Base-by-base conservation (phyloP, 1,284 basidiomycete genomes). In the Cutaneotrichosporon cyanovorans region DNA sequence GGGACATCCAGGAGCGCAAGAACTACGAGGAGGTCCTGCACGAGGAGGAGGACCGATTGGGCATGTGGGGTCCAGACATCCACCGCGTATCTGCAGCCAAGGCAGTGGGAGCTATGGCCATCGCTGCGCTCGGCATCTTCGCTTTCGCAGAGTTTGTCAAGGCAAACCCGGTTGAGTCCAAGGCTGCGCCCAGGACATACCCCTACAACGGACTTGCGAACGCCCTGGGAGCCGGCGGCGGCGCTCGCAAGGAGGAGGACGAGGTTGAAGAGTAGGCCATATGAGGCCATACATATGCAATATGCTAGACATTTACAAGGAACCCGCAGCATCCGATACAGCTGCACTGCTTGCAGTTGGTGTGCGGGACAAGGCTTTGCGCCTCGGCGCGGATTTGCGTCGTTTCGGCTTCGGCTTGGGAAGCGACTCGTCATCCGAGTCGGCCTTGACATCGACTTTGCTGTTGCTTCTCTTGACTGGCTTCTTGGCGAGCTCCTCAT, bases 51-150 rank as follows among this genome's bases (percentile, higher is more conserved):
- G 88, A 92, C 62, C 74, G 84, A 19, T 73, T 85, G 51, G 84
- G 83, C 37, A 87, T 91, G 84, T 91, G 86, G 87, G 84, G 85
- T 37, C 87, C 87, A 15, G 88, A 92, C 62, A 75, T 80, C 18
- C 62, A 65, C 59, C 56, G 60, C 47, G 66, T 63, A 38, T 45
- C 57, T 9, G 62, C 60, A 11, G 49, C 45, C n/a, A 52, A 51
- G 36, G 68, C 70, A 11, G 42, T 60, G 18, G 57, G 40, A 18
- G 28, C 39, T 64, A 51, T 71, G 47, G 39, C 54, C 37, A 40
- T 54, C 36, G 66, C 62, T 5, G 60, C 65, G 55, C 39, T 55
- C 18, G 48, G 53, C 21, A 47, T 72, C 44, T 68, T 55, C 21
- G 53, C 40, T 21, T 59, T 68, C 40, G 61, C 53, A 9, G 66